These are phyloP conservation scores for Fusarium phyllophilum DNA, from an alignment of 2,329 filamentous ascomycete genomes.

Conservation along the genomic window DNA sequence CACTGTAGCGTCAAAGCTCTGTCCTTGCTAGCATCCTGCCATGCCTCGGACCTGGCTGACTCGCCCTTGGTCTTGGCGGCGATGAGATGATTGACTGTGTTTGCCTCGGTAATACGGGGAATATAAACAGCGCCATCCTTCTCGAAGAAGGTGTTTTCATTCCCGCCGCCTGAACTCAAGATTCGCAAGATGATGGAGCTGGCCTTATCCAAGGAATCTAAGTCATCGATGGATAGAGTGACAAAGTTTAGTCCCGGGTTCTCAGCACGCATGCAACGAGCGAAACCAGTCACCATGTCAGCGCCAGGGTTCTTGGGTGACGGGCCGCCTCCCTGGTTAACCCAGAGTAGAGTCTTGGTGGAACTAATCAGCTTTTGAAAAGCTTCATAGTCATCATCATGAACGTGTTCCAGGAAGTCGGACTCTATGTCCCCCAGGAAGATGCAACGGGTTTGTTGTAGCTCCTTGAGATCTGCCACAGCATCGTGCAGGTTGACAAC, in stretches of 20 bases:
- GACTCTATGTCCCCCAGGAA: not conserved
- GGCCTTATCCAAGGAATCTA: not conserved
- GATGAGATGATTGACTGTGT: constrained; percentile 1
- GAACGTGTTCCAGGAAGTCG: not conserved
- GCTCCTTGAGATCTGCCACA: not conserved
- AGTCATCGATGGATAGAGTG: not conserved
- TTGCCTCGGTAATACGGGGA: constrained; percentile 1
- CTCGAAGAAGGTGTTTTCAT: constrained; percentile 1
- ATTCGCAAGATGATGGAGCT: not conserved
- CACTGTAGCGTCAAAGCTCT: not conserved
- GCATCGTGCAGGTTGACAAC: not conserved
- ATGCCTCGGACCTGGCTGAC: not conserved
- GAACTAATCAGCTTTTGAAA: not conserved
- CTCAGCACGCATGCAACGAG: constrained; percentile 6
- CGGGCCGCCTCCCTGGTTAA: not conserved
- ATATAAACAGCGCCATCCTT: not conserved
- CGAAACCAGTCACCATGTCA: constrained; percentile 4
- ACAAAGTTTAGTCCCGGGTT: not conserved
- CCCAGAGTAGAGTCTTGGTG: not conserved
- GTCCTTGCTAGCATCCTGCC: not conserved
- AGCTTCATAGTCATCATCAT: not conserved
- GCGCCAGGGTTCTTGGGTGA: not conserved
- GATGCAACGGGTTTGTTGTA: not conserved
- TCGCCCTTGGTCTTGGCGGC: not conserved
- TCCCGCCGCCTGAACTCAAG: not conserved